Conservation (phyloP, 495 filamentous ascomycete genomes). For the Lichenothelia convexa region DNA sequence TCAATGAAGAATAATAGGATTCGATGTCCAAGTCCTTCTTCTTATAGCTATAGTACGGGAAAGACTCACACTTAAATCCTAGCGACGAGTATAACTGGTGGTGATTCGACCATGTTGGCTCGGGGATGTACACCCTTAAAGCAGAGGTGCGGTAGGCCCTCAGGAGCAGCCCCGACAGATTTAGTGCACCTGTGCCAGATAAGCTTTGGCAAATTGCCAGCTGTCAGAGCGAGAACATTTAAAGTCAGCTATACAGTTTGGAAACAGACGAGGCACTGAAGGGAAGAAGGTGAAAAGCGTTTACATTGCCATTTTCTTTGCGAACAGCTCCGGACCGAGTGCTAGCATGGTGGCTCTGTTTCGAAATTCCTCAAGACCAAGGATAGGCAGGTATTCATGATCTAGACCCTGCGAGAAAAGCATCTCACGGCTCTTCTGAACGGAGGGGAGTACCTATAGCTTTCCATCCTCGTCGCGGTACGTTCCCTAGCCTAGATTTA, state of each 20-base stretch:
- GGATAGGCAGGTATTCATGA: not conserved
- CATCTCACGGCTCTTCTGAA: not conserved
- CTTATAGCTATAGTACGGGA: not conserved
- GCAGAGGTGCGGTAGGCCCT: not conserved
- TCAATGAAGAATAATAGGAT: not conserved
- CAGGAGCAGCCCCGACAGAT: not conserved
- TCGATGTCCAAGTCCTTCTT: not conserved
- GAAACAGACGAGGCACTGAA: too few species aligned
- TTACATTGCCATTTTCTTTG: too few species aligned
- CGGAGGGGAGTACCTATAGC: not conserved
- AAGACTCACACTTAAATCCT: not conserved
- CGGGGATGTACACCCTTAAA: not conserved
- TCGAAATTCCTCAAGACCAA: not conserved
- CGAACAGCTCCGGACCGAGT: not conserved
- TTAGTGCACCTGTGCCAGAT: not conserved
- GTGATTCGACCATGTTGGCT: not conserved
- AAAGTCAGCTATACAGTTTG: too few species aligned
- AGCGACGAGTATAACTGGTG: not conserved
- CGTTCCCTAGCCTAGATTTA: not conserved
- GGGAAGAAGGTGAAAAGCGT: too few species aligned
- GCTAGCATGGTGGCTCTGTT: not conserved
- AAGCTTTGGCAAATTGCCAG: not conserved
- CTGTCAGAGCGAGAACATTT: too few species aligned
- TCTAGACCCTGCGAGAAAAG: not conserved
- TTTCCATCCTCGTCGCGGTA: not conserved